Evolutionary conservation across 1,139 yeast species (phyloP), one percentile per base, ranked within the genome.

Genomic region (Debaryomyces psychrophilus): DNA sequence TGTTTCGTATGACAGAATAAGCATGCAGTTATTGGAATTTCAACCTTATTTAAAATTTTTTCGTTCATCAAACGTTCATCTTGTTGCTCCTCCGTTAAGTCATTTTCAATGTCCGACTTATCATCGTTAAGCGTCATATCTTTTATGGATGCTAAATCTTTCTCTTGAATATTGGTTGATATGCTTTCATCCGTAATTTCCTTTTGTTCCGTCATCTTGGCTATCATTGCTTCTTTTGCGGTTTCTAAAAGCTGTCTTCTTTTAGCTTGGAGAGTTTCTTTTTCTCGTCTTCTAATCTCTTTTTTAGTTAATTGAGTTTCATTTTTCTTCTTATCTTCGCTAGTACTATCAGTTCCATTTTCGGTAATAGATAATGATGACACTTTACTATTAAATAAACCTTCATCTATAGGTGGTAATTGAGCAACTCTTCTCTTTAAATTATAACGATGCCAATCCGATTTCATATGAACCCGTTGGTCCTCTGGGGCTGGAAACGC

Each of bases 381-480:
- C 11, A 80, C 82, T 55, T 81, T 81, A 12, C 67, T 52, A 44
- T 71, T 68, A 56, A 81, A 81, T 15, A 71, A 53, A 2, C 63
- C 71, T 58, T 80, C 84, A 41, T 70, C 71, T n/a, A 81, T 75
- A 5, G 83, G 68, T 5, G 85, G 85, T 49, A 81, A 67, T 52
- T 75, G 76, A 2, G 85, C 83, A 18, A 81, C 85, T 59, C 84
- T 70, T 67, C 86, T 72, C 52, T 81, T 81, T 56, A 81, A 69
- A 55, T 81, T 81, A 59, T 81, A 81, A 53, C 85, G 69, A 65
- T 87, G 95, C 95, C 95, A 87, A 50, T 86, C 95, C 2, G 87
- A 73, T 60, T 77, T 69, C 83, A 83, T 77, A 59, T 76, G 81
- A 35, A 59, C 57, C 37, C 79, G 61, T 56, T 76, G 81, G 54